Evolutionary conservation across 2,329 filamentous ascomycete species (phyloP).

Genomic region (Fusarium zealandicum): DNA sequence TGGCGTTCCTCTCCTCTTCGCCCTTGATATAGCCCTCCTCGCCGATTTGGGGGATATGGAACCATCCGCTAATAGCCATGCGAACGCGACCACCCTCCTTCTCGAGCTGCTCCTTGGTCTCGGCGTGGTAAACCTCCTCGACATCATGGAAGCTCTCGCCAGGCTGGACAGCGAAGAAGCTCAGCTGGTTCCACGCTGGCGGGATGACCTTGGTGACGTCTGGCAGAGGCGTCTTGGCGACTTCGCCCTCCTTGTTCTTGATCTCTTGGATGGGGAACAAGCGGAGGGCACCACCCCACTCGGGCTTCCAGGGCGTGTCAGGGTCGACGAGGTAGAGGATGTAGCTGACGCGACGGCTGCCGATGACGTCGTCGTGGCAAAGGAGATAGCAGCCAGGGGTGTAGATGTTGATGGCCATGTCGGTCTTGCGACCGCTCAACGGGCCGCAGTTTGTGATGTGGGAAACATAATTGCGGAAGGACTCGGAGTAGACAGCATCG

Average conservation of each 20-base stretch:
- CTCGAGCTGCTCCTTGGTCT: slow-evolving; percentile 64
- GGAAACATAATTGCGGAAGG: slow-evolving; percentile 89
- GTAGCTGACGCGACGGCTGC: slow-evolving; percentile 94
- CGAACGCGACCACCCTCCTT: slow-evolving; percentile 79
- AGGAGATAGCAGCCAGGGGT: slow-evolving; percentile 94
- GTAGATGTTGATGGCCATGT: slow-evolving; percentile 99
- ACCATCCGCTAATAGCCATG: slow-evolving; percentile 99
- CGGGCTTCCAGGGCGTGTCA: slow-evolving; percentile 85
- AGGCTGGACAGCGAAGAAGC: slow-evolving; percentile 97
- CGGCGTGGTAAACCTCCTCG: slow-evolving; percentile 89
- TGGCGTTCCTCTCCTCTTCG: slow-evolving; percentile 84
- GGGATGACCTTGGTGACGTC: slow-evolving; percentile 85
- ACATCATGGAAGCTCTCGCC: slow-evolving; percentile 99
- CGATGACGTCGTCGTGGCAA: slow-evolving; percentile 98
- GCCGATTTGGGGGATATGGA: slow-evolving; percentile 93
- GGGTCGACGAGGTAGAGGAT: slow-evolving; percentile 96
- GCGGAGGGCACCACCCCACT: slow-evolving; percentile 92
- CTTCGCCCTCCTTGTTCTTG: slow-evolving; percentile 69
- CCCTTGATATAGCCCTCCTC: slow-evolving; percentile 92
- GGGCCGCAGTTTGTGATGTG: slow-evolving; percentile 85
- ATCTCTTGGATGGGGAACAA: slow-evolving; percentile 77
- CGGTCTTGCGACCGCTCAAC: slow-evolving; percentile 91
- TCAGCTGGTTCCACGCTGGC: slow-evolving; percentile 95
- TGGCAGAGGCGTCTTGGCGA: slow-evolving; percentile 80
- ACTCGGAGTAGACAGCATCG: slow-evolving; percentile 89